Percentiles rank a stretch among this genome's conserved stretches.
These are phyloP conservation scores for Urochloa ruziziensis DNA, from an alignment of 176 grass and related monocot species.

Conservation along the genomic window DNA sequence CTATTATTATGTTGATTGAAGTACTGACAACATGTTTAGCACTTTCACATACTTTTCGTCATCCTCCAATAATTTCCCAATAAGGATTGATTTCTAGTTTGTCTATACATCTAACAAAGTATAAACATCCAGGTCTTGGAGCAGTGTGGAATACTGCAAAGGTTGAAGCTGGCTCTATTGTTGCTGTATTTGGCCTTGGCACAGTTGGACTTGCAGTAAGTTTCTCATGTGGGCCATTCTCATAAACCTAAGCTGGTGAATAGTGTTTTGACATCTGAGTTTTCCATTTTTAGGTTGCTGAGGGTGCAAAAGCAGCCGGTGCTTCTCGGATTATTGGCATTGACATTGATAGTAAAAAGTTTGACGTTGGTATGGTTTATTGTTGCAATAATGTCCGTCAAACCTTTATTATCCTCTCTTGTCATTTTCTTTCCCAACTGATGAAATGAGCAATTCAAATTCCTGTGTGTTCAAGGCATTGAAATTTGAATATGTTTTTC, in stretches of 20 bases:
- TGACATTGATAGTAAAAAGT: constrained; percentile 93
- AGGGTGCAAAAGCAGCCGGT: constrained; percentile 87
- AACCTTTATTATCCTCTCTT: neutral
- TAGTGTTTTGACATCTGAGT: neutral
- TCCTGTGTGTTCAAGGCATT: neutral
- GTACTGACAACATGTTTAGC: neutral
- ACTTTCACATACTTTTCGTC: neutral
- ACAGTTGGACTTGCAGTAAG: constrained; percentile 97
- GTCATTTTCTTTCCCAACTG: neutral
- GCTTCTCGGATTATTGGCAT: constrained; percentile 94
- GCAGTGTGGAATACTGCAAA: constrained; percentile 99
- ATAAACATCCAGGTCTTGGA: constrained; percentile 73
- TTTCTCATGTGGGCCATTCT: neutral
- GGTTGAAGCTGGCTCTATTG: constrained; percentile 78
- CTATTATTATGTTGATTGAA: neutral
- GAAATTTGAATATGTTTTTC: neutral
- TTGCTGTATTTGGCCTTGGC: constrained; percentile 98
- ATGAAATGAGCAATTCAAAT: neutral
- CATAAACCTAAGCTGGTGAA: neutral
- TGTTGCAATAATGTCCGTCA: neutral
- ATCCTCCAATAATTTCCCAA: neutral
- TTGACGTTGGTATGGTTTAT: constrained; percentile 66
- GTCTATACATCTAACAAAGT: constrained; percentile 12
- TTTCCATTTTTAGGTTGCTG: constrained; percentile 66
- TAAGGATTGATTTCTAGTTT: neutral